A percentile compares a stretch with the other conserved stretches of the same genome.
Evolutionary conservation across 2,329 filamentous ascomycete genomes (phyloP).

Genomic region (Diaporthe citriasiana): DNA sequence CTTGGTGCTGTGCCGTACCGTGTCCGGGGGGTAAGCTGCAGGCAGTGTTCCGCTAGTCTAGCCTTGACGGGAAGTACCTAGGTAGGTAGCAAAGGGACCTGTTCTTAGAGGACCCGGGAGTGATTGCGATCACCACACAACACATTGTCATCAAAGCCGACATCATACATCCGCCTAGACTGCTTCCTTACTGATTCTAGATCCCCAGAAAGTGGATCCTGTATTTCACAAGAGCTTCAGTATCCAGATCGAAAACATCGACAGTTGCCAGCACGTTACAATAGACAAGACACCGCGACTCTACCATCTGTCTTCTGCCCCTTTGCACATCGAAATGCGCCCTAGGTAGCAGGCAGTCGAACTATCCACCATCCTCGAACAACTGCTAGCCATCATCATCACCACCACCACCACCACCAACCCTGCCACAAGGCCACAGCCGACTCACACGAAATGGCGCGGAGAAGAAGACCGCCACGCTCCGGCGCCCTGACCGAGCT

Average conservation of each 20-base stretch:
- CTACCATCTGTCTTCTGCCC: neutral
- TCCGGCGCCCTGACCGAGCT: constrained; percentile 72
- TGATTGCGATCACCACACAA: constrained; percentile 34
- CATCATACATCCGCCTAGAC: neutral
- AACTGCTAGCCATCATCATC: neutral
- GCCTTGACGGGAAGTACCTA: constrained; percentile 12
- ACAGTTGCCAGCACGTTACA: neutral
- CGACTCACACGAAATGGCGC: constrained; percentile 59
- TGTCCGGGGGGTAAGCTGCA: neutral
- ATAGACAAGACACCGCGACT: constrained; percentile 3
- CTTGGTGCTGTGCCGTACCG: constrained; percentile 1
- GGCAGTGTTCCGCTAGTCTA: constrained; percentile 13
- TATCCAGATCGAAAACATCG: neutral
- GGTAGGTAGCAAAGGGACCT: constrained; percentile 36
- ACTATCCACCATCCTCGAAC: neutral
- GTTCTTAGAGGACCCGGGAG: neutral
- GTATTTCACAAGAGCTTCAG: neutral
- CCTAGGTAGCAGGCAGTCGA: constrained; percentile 13
- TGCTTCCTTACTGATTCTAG: neutral
- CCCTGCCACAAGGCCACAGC: neutral
- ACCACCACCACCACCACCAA: neutral
- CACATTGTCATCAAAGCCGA: constrained; percentile 31
- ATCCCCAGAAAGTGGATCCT: neutral
- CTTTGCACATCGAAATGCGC: constrained; percentile 31
- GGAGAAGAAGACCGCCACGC: constrained; percentile 70